Percentiles rank a stretch among this genome's conserved stretches.
phyloP scores from a whole-genome alignment of 306 rosid genomes.

The Clitoria ternatea region DNA sequence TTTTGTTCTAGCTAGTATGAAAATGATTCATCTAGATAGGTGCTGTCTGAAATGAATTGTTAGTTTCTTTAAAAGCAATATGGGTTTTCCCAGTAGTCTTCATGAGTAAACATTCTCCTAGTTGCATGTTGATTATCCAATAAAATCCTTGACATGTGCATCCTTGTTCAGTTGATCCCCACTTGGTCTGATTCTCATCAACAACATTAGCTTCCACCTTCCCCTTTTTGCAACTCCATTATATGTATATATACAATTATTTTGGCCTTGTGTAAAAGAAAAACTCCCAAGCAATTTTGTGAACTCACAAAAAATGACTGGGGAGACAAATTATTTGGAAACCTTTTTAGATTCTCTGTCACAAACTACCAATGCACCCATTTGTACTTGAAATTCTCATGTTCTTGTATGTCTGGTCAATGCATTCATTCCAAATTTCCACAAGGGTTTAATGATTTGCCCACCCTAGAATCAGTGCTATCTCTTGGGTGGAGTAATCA shows the following conservation, averaged over 20 bases:
- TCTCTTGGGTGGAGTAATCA: not conserved
- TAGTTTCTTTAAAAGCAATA: not conserved
- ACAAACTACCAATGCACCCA: not conserved
- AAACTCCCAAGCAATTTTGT: not conserved
- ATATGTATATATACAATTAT: not conserved
- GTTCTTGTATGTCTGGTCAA: no score
- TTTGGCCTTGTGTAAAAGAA: not conserved
- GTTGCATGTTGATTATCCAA: not conserved
- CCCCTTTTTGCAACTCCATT: not conserved
- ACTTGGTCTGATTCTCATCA: not conserved
- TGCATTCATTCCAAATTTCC: not conserved
- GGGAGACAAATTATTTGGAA: not conserved
- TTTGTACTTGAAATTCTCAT: no score
- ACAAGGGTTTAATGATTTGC: not conserved
- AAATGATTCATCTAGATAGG: not conserved
- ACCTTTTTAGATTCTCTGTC: not conserved
- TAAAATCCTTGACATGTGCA: not conserved
- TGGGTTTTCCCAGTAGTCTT: not conserved
- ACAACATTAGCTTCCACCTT: not conserved
- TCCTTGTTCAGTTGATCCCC: not conserved
- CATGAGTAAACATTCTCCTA: not conserved
- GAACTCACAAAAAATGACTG: not conserved
- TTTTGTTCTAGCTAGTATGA: not conserved
- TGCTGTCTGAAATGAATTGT: not conserved
- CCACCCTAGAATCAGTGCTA: not conserved